These are phyloP conservation scores for Boletellus dicymbophilus DNA, from an alignment of 1,284 basidiomycete species.

Conservation along the genomic window DNA sequence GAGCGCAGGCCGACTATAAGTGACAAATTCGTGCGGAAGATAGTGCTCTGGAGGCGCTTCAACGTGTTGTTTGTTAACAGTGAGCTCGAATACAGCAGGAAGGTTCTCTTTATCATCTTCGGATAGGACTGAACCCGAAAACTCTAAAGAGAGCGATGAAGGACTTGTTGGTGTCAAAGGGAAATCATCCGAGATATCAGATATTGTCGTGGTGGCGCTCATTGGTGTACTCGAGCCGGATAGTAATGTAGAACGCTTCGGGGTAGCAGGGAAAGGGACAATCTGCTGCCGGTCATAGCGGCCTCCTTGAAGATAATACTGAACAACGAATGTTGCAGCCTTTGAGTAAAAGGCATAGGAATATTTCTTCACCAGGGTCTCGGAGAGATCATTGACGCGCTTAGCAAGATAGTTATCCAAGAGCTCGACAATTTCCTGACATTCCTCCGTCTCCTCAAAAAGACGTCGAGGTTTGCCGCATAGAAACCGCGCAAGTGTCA, in stretches of 20 bases:
- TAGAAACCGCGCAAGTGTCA: conserved; percentile 88
- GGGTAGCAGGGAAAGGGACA: conserved; percentile 68
- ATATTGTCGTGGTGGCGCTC: conserved; percentile 69
- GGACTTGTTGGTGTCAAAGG: conserved; percentile 78
- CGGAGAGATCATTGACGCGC: conserved; percentile 87
- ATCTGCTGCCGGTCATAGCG: conserved; percentile 58
- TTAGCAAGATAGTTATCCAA: conserved; percentile 87
- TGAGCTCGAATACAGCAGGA: conserved; percentile 65
- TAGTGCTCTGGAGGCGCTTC: conserved; percentile 72
- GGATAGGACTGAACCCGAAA: conserved; percentile 52
- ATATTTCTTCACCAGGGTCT: conserved; percentile 97
- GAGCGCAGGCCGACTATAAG: conserved; percentile 70
- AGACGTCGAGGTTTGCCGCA: conserved; percentile 76
- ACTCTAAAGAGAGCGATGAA: conserved; percentile 51
- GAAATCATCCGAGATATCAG: conserved; percentile 79
- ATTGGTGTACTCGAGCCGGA: conserved; percentile 68
- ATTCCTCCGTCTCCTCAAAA: conserved; percentile 80
- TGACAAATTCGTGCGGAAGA: conserved; percentile 76
- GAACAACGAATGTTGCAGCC: conserved; percentile 89
- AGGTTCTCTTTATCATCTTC: conserved; percentile 81
- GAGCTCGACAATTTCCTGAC: conserved; percentile 76
- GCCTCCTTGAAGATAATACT: conserved; percentile 86
- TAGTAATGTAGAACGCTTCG: conserved; percentile 51
- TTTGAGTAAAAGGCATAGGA: conserved; percentile 94
- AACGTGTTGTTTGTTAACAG: conserved; percentile 66